phyloP scores from a whole-genome alignment of 1,139 yeast species.

The Geotrichum macrosporum region DNA sequence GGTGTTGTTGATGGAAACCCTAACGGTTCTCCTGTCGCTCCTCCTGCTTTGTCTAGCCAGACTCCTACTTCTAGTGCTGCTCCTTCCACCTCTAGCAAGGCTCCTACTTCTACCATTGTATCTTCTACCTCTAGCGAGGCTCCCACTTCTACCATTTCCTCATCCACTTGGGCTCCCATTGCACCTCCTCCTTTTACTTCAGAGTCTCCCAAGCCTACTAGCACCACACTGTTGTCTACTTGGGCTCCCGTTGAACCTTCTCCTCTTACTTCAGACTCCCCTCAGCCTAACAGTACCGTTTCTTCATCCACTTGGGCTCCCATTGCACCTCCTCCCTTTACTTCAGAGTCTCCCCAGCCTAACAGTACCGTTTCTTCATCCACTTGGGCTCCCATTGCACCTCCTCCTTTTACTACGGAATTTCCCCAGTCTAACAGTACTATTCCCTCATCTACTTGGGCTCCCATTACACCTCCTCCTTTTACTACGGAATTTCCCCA shows the following conservation, averaged over 20 bases:
- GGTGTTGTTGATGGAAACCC: slow-evolving; percentile 49
- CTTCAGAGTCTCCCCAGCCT: neutral
- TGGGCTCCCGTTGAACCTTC: neutral
- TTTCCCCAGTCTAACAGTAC: too few relatives aligned
- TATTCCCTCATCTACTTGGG: neutral
- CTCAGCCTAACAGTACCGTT: neutral
- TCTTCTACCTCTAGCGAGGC: neutral
- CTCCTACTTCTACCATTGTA: slow-evolving; percentile 3
- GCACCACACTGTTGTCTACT: neutral
- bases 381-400: neutral
- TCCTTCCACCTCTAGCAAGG: slow-evolving; percentile 4
- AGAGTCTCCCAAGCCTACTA: neutral
- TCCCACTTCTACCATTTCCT: neutral
- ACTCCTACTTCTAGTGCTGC: slow-evolving; percentile 16
- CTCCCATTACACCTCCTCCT: slow-evolving; percentile 46
- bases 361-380: neutral
- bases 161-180: neutral
- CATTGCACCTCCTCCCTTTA: neutral
- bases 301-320: neutral
- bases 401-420: too few relatives aligned
- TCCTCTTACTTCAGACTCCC: neutral
- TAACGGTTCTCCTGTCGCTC: slow-evolving; percentile 24
- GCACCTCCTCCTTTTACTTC: too few relatives aligned
- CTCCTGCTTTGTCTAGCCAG: slow-evolving; percentile 13
- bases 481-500: too few relatives aligned